A percentile compares a stretch with the other conserved stretches of the same genome.
Conservation (phyloP, 805 yeast genomes). For the Kregervanrija fluxuum region DNA sequence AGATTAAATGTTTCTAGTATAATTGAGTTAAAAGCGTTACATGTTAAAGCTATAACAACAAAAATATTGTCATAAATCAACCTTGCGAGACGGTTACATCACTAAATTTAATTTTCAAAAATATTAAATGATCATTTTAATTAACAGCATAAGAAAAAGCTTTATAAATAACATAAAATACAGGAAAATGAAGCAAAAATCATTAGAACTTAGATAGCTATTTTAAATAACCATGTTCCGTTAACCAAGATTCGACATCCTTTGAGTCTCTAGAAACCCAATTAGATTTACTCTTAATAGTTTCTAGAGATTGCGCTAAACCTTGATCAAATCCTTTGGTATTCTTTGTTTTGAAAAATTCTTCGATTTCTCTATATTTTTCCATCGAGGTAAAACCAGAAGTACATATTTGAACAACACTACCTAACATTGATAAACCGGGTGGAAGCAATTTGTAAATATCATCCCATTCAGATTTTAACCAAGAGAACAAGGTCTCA, state of each 20-base stretch:
- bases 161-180: too few relatives aligned
- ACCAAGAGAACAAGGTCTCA: constrained; percentile 68
- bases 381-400: constrained; percentile 33
- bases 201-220: neutral
- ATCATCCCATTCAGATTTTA: constrained; percentile 60
- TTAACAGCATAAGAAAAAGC: too few relatives aligned
- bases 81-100: too few relatives aligned
- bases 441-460: constrained; percentile 68
- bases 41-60: too few relatives aligned
- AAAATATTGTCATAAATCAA: too few relatives aligned
- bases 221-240: constrained; percentile 17
- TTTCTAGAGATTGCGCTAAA: constrained; percentile 51
- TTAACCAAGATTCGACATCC: constrained; percentile 41
- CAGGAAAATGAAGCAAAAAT: too few relatives aligned
- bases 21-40: too few relatives aligned
- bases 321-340: constrained; percentile 54
- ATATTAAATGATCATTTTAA: too few relatives aligned
- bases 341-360: constrained; percentile 43
- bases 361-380: constrained; percentile 34
- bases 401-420: constrained; percentile 58
- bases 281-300: constrained; percentile 40
- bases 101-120: too few relatives aligned
- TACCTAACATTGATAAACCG: constrained; percentile 69
- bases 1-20: too few relatives aligned
- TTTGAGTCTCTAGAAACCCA: constrained; percentile 50